Conservation (phyloP, 106 monocot genomes). For the Hemerocallis citrina region DNA sequence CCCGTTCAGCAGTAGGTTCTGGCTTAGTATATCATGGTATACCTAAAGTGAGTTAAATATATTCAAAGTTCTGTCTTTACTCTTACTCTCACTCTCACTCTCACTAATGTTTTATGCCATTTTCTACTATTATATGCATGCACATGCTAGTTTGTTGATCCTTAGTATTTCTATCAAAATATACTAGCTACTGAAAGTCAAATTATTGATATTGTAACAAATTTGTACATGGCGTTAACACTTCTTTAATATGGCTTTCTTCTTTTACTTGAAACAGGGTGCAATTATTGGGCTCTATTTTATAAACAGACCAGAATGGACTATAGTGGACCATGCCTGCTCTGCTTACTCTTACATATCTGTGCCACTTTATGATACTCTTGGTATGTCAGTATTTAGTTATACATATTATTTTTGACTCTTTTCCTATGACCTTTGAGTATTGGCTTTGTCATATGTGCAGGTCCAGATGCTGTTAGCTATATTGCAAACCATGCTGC, state of each 20-base stretch:
- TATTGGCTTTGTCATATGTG: conserved; percentile 6
- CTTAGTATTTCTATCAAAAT: not conserved
- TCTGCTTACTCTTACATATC: conserved; percentile 89
- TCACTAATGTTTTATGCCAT: not conserved
- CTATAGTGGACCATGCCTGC: conserved; percentile 93
- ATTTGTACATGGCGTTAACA: no score
- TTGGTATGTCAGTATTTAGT: conserved; percentile 44
- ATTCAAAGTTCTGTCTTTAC: not conserved
- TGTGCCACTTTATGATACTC: conserved; percentile 94
- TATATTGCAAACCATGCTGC: conserved; percentile 81
- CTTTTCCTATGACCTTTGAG: not conserved
- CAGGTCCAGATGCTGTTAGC: conserved; percentile 97
- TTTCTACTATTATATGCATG: not conserved
- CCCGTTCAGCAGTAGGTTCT: conserved; percentile 80
- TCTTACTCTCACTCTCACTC: not conserved
- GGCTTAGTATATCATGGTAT: conserved; percentile 68
- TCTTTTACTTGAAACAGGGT: conserved; percentile 35
- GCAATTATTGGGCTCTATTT: conserved; percentile 83
- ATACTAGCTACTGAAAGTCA: not conserved
- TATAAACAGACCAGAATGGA: conserved; percentile 94
- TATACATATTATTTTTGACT: not conserved
- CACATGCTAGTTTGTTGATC: not conserved
- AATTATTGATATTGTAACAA: not conserved
- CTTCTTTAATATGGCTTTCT: not conserved
- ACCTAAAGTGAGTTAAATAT: conserved; percentile 51